Conservation (phyloP, 805 yeast species). For the Kazachstania kunashirensis region DNA sequence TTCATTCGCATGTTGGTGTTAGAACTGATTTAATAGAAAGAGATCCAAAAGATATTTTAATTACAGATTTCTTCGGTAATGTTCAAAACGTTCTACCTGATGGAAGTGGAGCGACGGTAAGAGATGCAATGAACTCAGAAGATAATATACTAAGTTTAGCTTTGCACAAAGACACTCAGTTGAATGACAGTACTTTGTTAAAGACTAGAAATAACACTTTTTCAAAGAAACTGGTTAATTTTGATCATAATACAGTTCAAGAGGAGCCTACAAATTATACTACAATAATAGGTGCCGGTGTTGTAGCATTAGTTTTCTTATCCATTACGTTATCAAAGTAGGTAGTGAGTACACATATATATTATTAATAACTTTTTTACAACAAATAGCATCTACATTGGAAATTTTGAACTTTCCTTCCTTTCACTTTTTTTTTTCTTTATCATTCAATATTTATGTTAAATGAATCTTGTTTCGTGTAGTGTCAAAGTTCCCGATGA, state of each 20-base stretch:
- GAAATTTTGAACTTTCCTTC: too few species aligned
- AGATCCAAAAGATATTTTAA: slow-evolving; percentile 48
- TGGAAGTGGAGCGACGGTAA: slow-evolving; percentile 31
- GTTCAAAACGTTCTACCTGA: slow-evolving; percentile 72
- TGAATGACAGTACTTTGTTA: too few species aligned
- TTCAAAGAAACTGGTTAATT: neutral
- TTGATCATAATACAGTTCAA: neutral
- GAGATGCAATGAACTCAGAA: neutral
- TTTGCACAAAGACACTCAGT: too few species aligned
- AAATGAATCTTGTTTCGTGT: too few species aligned
- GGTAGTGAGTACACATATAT: too few species aligned
- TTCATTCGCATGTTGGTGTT: slow-evolving; percentile 91
- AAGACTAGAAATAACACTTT: neutral
- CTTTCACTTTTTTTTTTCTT: too few species aligned
- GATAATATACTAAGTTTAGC: slow-evolving; percentile 6
- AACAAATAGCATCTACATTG: too few species aligned
- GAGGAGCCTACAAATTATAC: neutral
- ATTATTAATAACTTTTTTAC: neutral
- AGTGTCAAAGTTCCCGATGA: too few species aligned
- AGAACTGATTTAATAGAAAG: slow-evolving; percentile 69
- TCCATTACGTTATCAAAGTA: neutral
- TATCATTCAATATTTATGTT: too few species aligned
- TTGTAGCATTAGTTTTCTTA: neutral
- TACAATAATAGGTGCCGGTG: neutral
- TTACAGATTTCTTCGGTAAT: slow-evolving; percentile 93